Evolutionary conservation across 306 rosid species (phyloP), one percentile per base, ranked within the genome.

Genomic region (Pterocarpus santalinus): DNA sequence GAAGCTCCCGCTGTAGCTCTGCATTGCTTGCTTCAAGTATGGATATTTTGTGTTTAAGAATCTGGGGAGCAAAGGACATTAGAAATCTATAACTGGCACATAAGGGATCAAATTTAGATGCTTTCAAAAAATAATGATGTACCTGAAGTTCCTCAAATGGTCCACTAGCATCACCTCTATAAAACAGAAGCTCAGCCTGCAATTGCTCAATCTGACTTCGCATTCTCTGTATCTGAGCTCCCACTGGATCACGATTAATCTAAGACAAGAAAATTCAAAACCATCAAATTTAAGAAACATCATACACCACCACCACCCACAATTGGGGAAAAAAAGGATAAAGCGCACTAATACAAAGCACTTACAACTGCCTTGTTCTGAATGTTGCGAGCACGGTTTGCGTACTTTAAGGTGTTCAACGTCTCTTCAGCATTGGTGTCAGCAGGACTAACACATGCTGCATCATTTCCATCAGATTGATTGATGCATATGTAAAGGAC

Each of bases 381-480:
- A 80, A 96, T 96, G 85, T 92, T 96, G 11, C 99, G 98, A 79
- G 99, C 98, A 77, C 99, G 99, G 82, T 93, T 96, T 14, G 99
- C 98, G 73, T 96, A 96, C 86, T 96, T 96, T n/a, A 96, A 84
- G n/a, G 99, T 93, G 77, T 96, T 93, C 79, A 96, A 75, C 9
- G 98, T 96, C 82, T 93, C 98, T 81, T 96, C 99, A 14, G 97
- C 98, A 90, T 96, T 96, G 69, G 99, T 89, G 78, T 96, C 99
- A 13, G 99, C 99, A 36, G 99, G 99, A 85, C 99, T 96, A 73
- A 92, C 99, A 86, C 99, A 96, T 62, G 99, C 99, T 96, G 82
- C 81, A 72, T 13, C 46, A 72, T 72, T 65, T 64, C 61, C 77
- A 83, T 13, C 36, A 77, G 57, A 53, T 66, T 65, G 46, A 12